Conservation (phyloP, 2,329 filamentous ascomycete species). For the Immersiporthe knoxdaviesiana region DNA sequence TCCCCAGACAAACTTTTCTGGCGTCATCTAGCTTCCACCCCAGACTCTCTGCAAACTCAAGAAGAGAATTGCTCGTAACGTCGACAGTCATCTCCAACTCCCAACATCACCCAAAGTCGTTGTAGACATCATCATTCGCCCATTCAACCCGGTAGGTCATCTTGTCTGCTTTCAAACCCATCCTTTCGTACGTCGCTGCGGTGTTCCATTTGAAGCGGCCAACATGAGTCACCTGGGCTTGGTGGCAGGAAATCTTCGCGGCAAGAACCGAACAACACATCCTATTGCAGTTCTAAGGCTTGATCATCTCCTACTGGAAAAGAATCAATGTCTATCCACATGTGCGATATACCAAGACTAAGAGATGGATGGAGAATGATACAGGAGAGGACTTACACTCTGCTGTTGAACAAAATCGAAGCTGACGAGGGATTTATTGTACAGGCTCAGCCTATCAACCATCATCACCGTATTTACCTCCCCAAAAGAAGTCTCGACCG, state of each 20-base stretch:
- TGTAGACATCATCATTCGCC: neutral
- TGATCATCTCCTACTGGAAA: neutral
- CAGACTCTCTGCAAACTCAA: neutral
- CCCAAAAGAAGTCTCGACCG: neutral
- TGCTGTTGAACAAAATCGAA: too few species aligned
- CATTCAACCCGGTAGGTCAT: neutral
- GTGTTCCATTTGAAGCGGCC: neutral
- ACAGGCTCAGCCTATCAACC: neutral
- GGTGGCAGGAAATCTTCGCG: neutral
- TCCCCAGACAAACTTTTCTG: too few species aligned
- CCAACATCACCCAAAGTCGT: neutral
- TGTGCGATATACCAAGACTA: neutral
- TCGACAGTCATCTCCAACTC: neutral
- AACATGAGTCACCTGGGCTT: neutral
- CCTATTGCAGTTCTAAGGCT: neutral
- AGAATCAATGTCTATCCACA: neutral
- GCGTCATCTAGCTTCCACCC: neutral
- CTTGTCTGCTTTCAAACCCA: neutral
- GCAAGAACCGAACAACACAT: neutral
- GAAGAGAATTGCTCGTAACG: neutral
- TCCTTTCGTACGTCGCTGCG: neutral
- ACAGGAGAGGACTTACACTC: neutral
- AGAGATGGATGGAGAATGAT: too few species aligned
- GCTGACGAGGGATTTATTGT: neutral
- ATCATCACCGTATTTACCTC: neutral